These are phyloP conservation scores for Ramaria rubella DNA, from an alignment of 768 basidiomycete genomes.

Conservation along the genomic window DNA sequence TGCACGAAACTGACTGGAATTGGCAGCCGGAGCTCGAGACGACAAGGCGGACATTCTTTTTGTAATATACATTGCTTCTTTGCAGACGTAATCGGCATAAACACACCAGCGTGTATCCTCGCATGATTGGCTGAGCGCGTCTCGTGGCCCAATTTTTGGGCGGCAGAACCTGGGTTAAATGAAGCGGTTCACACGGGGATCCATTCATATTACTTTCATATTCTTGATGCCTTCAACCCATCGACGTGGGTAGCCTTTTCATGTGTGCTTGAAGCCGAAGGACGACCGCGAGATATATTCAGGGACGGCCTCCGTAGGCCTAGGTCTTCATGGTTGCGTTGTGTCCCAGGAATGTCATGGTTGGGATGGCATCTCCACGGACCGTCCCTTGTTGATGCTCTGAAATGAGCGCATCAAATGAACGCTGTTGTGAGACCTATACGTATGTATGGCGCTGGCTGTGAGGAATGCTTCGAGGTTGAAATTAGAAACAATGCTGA, in stretches of 20 bases:
- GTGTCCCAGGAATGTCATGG: too few relatives aligned
- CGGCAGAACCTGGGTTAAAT: background rate
- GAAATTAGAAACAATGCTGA: too few relatives aligned
- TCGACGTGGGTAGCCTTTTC: background rate
- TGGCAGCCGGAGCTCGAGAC: conserved; percentile 88
- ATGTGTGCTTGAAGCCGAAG: background rate
- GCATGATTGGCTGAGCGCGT: background rate
- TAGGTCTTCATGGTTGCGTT: too few relatives aligned
- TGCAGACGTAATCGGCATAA: background rate
- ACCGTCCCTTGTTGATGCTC: too few relatives aligned
- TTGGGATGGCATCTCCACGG: too few relatives aligned
- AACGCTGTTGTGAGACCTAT: too few relatives aligned
- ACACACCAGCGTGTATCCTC: background rate
- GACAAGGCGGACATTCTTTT: conserved; percentile 83
- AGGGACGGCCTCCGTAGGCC: too few relatives aligned
- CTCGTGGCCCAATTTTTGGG: background rate
- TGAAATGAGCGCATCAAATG: too few relatives aligned
- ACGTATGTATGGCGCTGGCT: too few relatives aligned
- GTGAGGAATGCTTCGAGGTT: too few relatives aligned
- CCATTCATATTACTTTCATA: background rate
- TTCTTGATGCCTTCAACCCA: background rate
- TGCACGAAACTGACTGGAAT: background rate
- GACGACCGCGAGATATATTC: too few relatives aligned
- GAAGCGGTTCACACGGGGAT: background rate
- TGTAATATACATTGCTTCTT: conserved; percentile 35